Evolutionary conservation across 1,139 yeast genomes (phyloP), one percentile per base, ranked within the genome.

Genomic region (Wickerhamomyces sp.): DNA sequence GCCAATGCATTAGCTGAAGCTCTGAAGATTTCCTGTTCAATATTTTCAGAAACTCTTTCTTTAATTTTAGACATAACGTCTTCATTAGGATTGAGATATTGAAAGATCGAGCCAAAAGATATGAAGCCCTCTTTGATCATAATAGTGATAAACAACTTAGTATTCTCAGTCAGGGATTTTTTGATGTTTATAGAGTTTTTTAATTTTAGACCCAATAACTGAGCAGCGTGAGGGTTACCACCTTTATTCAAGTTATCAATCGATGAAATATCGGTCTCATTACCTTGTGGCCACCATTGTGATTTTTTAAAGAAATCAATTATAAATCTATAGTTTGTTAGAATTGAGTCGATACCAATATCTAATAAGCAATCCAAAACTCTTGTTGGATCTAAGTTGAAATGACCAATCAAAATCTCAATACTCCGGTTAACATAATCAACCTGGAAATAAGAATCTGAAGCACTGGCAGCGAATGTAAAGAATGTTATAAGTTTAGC

Each of bases 1-100:
- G 97, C 94, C 39, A 90, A 64, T 0, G 96, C 95, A 45, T 84
- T 85, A 0, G 88, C 84, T 20, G 78, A 75, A 0, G 94, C 84
- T 45, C 71, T 68, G 50, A 72, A 69, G 0, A 84, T 80, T 41
- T 79, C 74, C 14, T 77, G 77, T n/a, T 81, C 80, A 49, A 84
- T 58, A 18, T 72, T 68, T 21, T 67, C 67, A 28, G 75, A 70
- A 58, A 77, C 75, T 5, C 61, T 60, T 2, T 60, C 61, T 36
- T 78, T 74, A 30, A 79, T 63, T 10, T 54, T 51, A 0, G 52
- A 54, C 65, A 65, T 53, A 0, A 31, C 40, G 0, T 50, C 52
- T 22, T 56, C 57, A 25, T 60, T 65, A 0, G 87, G 85, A 6
- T 66, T 59, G 19, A 87, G 45, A 45, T 76, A 77, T 25, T 76